Evolutionary conservation across 1,284 basidiomycete species (phyloP), one percentile per base, ranked within the genome.

Genomic region (Melampsora larici-populina): DNA sequence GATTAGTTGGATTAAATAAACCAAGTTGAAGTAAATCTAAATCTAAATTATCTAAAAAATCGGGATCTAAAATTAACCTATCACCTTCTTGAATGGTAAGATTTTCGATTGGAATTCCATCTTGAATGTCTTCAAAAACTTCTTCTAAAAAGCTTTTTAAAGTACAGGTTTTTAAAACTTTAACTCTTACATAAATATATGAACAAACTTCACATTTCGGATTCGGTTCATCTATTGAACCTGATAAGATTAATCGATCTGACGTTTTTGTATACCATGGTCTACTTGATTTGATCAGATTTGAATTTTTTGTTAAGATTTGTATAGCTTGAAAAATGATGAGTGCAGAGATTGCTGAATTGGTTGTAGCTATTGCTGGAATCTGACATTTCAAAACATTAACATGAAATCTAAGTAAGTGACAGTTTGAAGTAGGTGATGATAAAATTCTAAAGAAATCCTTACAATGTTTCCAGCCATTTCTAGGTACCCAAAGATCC

Each of bases 361-460:
- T 99, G 9, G 97, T 99, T 0, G 97, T 98, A 1, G 97, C 97
- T 81, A 99, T 98, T 1, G 97, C 97, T 0, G 97, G 97, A 79
- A 97, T 97, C 75, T 77, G 11, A 2, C 17, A 62, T 46, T 46
- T 68, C 1, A 76, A 58, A 18, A 76, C 40, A 21, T 62, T 5
- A 69, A 43, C n/a, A 33, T 8, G 7, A 55, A 55, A n/a, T n/a
- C n/a, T n/a, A n/a, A n/a, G n/a, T n/a, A n/a, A n/a, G n/a, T n/a
- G n/a, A n/a, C n/a, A n/a, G n/a, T n/a, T n/a, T n/a, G n/a, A n/a
- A n/a, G n/a, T n/a, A n/a, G n/a, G n/a, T n/a, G n/a, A n/a, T n/a
- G n/a, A n/a, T n/a, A 55, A 21, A 18, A 62, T 7, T 15, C 29
- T 5, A 43, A 24, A 21, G 36, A 63, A 62, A 46, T 18, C 63